Base-by-base conservation (phyloP, 345 rosid species). In the Eutrema yunnanense region DNA sequence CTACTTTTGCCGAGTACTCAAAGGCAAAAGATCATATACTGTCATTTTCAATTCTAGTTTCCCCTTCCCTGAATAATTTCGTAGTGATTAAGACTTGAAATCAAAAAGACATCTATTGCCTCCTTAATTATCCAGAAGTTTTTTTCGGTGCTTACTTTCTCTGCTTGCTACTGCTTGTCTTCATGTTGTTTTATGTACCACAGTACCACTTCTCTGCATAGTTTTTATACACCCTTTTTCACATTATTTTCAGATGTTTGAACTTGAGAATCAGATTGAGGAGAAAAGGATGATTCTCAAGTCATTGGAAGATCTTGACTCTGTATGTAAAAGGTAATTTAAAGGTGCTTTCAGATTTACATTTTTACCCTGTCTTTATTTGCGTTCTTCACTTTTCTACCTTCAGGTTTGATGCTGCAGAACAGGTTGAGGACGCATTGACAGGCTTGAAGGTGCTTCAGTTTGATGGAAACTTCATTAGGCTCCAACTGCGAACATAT, bases 261-360 rank as follows among this genome's bases (percentile, higher is more conserved):
- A 91, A 78, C 92, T 89, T 74, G 83, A 84, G 53, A 79, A 80
- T 82, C 88, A 86, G 78, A 80, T 91, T 52, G 97, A 86, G 79
- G 78, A 89, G 77, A 89, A 90, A 79, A 86, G 77, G 59, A 43
- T 49, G 41, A 68, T 83, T 68, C 79, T 90, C 76, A 82, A 86
- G 81, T 82, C 94, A 69, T 62, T 90, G 71, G 85, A 87, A 81
- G 85, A 81, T 75, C 78, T 89, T 75, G 89, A 85, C 67, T 81
- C 78, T 44, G 46, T 62, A 68, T 75, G 71, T 66, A 88, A 80
- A 77, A 82, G 86, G 96, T 86, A 82, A 73, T 55, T 43, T 34
- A 54, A 33, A 70, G 26, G 5, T 64, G 65, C 32, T 32, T 67
- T 55, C 60, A 30, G 67, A 44, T 71, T 74, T 59, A 51, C 52